Conservation (phyloP, 1,139 yeast genomes). For the Yamadazyma buinensis region DNA sequence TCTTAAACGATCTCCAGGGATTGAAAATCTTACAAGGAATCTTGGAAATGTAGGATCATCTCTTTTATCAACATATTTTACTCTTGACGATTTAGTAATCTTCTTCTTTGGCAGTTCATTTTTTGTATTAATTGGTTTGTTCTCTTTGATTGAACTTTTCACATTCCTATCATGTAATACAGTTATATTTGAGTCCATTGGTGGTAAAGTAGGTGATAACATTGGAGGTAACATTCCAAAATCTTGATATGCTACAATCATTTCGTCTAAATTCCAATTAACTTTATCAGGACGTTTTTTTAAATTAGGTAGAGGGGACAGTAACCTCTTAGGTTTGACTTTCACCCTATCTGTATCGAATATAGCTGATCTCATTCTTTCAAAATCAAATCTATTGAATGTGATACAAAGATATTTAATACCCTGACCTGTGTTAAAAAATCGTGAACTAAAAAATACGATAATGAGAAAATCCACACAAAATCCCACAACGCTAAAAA, state of each 20-base stretch:
- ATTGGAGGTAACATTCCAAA: constrained; percentile 36
- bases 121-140: background rate
- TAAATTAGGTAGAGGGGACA: constrained; percentile 5
- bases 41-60: constrained; percentile 22
- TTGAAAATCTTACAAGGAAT: constrained; percentile 28
- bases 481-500: too few species aligned
- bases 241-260: constrained; percentile 33
- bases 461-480: too few species aligned
- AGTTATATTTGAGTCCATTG: background rate
- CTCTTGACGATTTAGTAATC: constrained; percentile 3
- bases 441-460: too few species aligned
- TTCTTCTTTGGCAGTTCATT: constrained; percentile 1
- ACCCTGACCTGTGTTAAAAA: too few species aligned
- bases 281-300: constrained; percentile 5
- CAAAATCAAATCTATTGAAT: too few species aligned
- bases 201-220: constrained; percentile 41
- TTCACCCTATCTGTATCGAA: constrained; percentile 23
- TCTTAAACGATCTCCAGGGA: constrained; percentile 14
- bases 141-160: background rate
- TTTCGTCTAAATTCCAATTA: constrained; percentile 43
- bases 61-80: constrained; percentile 5
- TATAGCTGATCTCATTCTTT: constrained; percentile 34
- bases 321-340: constrained; percentile 1
- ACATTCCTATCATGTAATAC: background rate
- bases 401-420: too few species aligned